These are phyloP conservation scores for Microascus cirrosus DNA, from an alignment of 2,329 filamentous ascomycete species.

Conservation along the genomic window DNA sequence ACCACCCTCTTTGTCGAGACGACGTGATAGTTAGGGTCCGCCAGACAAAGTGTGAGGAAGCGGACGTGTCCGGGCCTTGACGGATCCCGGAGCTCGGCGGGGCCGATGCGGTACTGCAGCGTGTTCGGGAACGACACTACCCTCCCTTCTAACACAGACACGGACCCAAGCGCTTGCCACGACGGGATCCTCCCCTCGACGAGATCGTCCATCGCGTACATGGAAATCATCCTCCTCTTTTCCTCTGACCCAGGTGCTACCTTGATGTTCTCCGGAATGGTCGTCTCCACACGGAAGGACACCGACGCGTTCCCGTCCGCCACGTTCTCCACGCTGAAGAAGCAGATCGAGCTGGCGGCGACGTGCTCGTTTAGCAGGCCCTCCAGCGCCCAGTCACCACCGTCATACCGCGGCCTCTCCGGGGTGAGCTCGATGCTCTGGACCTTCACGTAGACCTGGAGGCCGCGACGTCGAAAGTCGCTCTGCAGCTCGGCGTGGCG, in stretches of 20 bases:
- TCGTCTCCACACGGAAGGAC: background rate
- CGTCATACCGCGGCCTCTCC: background rate
- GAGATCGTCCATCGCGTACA: background rate
- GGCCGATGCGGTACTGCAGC: conserved; percentile 2
- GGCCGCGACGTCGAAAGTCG: background rate
- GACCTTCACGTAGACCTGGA: conserved; percentile 4
- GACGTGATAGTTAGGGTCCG: conserved; percentile 1
- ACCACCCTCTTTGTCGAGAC: conserved; percentile 1
- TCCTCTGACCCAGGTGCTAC: background rate
- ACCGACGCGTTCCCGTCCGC: background rate
- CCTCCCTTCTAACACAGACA: background rate
- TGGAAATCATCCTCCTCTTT: background rate
- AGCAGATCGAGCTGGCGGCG: conserved; percentile 2
- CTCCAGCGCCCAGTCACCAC: background rate
- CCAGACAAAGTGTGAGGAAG: conserved; percentile 1
- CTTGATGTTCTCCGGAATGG: too few relatives aligned
- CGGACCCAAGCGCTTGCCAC: conserved; percentile 1
- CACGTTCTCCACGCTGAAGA: conserved; percentile 3
- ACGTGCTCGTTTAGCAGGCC: conserved; percentile 4
- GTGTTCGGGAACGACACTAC: background rate
- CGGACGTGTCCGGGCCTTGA: conserved; percentile 2
- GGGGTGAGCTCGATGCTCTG: conserved; percentile 4
- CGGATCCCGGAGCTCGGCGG: background rate
- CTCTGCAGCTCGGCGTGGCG: conserved; percentile 1
- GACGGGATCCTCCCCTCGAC: background rate